A percentile compares a stretch with the other conserved stretches of the same genome.
Evolutionary conservation across 306 rosid genomes (phyloP).

Genomic region (Trichosanthes truncata): DNA sequence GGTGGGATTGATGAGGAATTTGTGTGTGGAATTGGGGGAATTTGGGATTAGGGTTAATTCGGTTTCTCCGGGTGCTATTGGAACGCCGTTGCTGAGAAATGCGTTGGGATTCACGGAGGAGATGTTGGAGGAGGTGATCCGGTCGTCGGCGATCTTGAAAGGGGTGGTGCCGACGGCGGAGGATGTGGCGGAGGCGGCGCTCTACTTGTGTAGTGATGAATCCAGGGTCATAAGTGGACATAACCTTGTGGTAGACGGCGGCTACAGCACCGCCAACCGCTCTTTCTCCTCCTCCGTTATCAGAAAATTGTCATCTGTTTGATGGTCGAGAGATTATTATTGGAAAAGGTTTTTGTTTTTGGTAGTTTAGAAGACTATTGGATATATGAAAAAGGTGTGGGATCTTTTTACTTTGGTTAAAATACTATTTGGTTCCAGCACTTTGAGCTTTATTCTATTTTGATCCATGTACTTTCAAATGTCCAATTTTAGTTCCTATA

Average conservation of each 20-base stretch:
- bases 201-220: constrained; percentile 27
- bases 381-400: not conserved
- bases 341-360: too few relatives aligned
- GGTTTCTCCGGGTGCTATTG: constrained; percentile 36
- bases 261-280: constrained; percentile 10
- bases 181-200: constrained; percentile 33
- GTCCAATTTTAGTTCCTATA: too few relatives aligned
- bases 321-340: not conserved
- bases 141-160: constrained; percentile 20
- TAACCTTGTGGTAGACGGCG: constrained; percentile 8
- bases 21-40: constrained; percentile 49
- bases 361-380: not conserved
- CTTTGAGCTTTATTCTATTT: too few relatives aligned
- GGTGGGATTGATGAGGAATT: constrained; percentile 52
- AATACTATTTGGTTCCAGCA: too few relatives aligned
- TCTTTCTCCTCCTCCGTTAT: not conserved
- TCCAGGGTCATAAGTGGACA: constrained; percentile 11
- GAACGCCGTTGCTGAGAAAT: constrained; percentile 36
- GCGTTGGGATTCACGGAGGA: constrained; percentile 17
- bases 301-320: not conserved
- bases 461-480: too few relatives aligned
- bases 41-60: constrained; percentile 61
- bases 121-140: constrained; percentile 14
- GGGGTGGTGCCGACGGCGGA: constrained; percentile 18
- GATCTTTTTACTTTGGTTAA: too few relatives aligned